phyloP scores from a whole-genome alignment of 1,284 basidiomycete species.

The Cryptococcus deneoformans region DNA sequence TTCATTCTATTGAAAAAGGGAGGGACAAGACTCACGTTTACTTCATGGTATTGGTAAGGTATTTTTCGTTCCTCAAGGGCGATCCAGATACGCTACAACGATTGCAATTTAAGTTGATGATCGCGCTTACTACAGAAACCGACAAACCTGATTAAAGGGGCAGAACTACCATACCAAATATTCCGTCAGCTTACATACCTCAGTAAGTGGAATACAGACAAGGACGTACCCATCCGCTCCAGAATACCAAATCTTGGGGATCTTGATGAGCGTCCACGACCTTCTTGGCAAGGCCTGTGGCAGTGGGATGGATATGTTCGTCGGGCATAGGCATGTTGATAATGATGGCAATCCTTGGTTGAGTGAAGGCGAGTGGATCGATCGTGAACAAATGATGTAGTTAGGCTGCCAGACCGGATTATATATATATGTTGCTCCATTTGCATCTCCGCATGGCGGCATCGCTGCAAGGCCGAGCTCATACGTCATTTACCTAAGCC shows the following conservation, averaged over 20 bases:
- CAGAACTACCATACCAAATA: slow-evolving; percentile 12
- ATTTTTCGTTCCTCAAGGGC: slow-evolving; percentile 23
- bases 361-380: no score
- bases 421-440: no score
- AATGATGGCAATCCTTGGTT: no score
- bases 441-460: no score
- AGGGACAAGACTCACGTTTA: slow-evolving; percentile 13
- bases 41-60: slow-evolving; percentile 21
- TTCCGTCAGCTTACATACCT: background rate
- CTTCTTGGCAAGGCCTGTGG: slow-evolving; percentile 18
- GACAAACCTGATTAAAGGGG: slow-evolving; percentile 19
- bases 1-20: background rate
- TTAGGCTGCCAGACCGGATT: no score
- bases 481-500: no score
- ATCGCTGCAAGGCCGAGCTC: no score
- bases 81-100: slow-evolving; percentile 19
- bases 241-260: slow-evolving; percentile 13
- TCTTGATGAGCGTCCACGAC: slow-evolving; percentile 19
- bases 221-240: slow-evolving; percentile 19
- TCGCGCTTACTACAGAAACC: no score
- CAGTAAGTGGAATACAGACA: background rate
- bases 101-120: no score
- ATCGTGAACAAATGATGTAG: no score
- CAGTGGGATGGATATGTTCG: slow-evolving; percentile 12
- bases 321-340: slow-evolving; percentile 12